Base-by-base conservation (phyloP, 2,329 filamentous ascomycete species). In the Colletotrichum siamense region DNA sequence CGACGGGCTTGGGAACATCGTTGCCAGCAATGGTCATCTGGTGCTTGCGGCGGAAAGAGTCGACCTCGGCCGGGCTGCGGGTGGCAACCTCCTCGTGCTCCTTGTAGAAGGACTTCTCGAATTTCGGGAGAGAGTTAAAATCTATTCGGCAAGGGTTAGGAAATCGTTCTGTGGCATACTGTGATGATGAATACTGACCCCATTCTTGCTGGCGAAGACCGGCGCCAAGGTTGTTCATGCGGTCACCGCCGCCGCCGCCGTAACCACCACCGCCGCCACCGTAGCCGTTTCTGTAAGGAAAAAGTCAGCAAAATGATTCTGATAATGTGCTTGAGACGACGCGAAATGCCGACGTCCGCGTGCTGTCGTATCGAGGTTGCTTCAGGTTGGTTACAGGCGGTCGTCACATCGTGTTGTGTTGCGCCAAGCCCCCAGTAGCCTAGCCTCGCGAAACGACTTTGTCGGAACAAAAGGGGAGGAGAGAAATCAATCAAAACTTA, bases 51-150 rank as follows among this genome's bases (percentile, higher is more conserved):
- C 97, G 95, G 90, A 98, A 99, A 72, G 93, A 94, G 32, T 96
- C 94, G 74, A 99, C 94, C 78, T 99, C 96, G 73, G 92, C 91
- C 57, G 91, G 85, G 15, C 95, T 93, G 82, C 97, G 95, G 81
- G 86, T 89, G 77, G 92, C 87, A 77, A 99, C 96, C 76, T 92
- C 92, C 36, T 94, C 91, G 84, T 97, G 93, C 88, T 99, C 97
- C 89, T 99, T 98, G 92, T 99, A 99, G 89, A 99, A 99, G 10
- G 95, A 96, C 88, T 99, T 99, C 85, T 99, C 97, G 88, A 99
- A 99, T 87, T 99, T 99, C 81, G 97, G 96, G 62, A 99, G 84
- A 8, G 93, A 85, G 82, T 85, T 89, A 70, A 97, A 82, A 84
- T 99, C 97, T 97, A 79, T 24, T 66, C 49, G 8, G 18, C 30